These are phyloP conservation scores for Exidia glandulosa DNA, from an alignment of 768 basidiomycete species.

Conservation along the genomic window DNA sequence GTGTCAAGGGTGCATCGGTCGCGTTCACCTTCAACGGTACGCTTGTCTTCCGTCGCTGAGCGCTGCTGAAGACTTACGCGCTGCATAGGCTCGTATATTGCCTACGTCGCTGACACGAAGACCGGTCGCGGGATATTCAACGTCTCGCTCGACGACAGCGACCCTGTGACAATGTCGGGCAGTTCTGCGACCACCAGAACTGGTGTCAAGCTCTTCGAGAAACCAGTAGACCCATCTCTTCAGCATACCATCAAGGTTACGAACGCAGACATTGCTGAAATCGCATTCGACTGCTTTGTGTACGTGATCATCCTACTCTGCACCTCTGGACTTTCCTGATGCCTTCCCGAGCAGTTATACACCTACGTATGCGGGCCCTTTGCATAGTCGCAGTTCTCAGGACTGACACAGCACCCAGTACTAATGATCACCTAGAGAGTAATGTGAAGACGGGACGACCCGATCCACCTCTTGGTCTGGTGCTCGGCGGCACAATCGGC, in stretches of 20 bases:
- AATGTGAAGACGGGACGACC: neutral
- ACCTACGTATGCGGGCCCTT: neutral
- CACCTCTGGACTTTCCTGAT: no score
- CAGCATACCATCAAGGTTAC: neutral
- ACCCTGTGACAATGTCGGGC: neutral
- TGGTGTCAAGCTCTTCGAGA: neutral
- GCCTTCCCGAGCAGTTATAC: neutral
- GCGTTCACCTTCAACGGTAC: neutral
- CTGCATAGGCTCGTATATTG: neutral
- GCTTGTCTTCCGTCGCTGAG: neutral
- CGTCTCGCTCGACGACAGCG: neutral
- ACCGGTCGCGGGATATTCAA: neutral
- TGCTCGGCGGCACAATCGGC: neutral
- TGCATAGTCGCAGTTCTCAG: neutral
- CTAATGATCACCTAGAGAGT: neutral
- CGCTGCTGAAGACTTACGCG: neutral
- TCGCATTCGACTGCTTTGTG: neutral
- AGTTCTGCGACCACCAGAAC: neutral
- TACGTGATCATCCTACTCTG: neutral
- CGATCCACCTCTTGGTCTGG: neutral
- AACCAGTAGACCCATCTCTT: neutral
- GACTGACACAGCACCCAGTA: neutral
- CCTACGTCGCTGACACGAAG: neutral
- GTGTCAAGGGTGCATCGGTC: neutral
- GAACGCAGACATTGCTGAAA: neutral